Evolutionary conservation across 257 asterid genomes (phyloP).

Genomic region (Lycium barbarum): DNA sequence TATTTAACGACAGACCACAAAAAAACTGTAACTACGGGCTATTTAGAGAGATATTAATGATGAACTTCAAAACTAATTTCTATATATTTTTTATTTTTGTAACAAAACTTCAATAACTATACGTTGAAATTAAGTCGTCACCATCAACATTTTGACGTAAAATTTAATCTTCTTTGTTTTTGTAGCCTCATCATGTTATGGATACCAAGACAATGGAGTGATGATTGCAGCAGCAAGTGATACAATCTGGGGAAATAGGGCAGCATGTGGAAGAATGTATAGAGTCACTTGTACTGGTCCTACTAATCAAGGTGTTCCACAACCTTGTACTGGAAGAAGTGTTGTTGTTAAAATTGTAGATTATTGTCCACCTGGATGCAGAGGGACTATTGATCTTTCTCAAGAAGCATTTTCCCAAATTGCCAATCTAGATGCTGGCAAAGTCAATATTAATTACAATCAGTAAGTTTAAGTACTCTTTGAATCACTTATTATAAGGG

Average conservation of each 20-base stretch:
- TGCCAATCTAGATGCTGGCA: slow-evolving; percentile 58
- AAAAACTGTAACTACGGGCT: no score
- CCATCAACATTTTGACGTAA: no score
- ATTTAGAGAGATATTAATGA: no score
- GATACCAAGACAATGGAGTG: slow-evolving; percentile 44
- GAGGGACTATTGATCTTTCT: slow-evolving; percentile 55
- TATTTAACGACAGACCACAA: no score
- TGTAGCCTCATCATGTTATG: slow-evolving; percentile 52
- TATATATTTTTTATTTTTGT: no score
- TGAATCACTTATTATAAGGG: background rate
- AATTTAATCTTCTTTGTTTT: no score
- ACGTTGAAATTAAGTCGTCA: no score
- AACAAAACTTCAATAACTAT: no score
- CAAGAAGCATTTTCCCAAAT: slow-evolving; percentile 54
- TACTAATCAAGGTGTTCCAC: slow-evolving; percentile 45
- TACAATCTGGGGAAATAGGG: slow-evolving; percentile 43
- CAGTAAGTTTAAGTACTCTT: slow-evolving; percentile 34
- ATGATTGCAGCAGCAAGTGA: slow-evolving; percentile 61
- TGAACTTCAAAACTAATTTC: no score
- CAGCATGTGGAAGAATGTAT: slow-evolving; percentile 50
- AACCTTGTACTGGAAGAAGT: slow-evolving; percentile 54
- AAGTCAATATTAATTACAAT: slow-evolving; percentile 38
- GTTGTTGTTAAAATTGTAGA: slow-evolving; percentile 46
- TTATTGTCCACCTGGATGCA: slow-evolving; percentile 53
- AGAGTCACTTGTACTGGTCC: slow-evolving; percentile 52